These are phyloP conservation scores for Candida lessepsii DNA, from an alignment of 805 yeast species.

Conservation along the genomic window DNA sequence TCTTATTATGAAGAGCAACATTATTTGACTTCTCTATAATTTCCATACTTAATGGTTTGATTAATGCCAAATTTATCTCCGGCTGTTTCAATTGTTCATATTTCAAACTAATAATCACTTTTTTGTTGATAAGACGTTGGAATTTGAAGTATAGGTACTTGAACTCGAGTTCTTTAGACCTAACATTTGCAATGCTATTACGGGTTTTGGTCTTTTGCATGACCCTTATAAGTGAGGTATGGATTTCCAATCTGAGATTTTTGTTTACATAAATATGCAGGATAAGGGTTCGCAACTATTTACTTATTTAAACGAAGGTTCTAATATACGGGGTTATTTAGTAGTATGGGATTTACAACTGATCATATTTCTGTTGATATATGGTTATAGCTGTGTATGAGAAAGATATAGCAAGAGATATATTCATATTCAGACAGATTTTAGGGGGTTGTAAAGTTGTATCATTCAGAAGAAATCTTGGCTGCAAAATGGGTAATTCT, in stretches of 20 bases:
- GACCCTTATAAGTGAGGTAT: not conserved
- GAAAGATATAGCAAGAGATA: too few species aligned
- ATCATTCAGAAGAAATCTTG: too few species aligned
- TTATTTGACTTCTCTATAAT: constrained; percentile 40
- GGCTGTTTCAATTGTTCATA: constrained; percentile 53
- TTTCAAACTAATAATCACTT: constrained; percentile 45
- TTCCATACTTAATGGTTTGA: constrained; percentile 45
- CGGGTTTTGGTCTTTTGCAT: constrained; percentile 17
- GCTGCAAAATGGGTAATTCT: too few species aligned
- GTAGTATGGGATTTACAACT: too few species aligned
- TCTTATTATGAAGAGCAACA: constrained; percentile 32
- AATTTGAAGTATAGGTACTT: constrained; percentile 39
- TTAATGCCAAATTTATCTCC: constrained; percentile 45
- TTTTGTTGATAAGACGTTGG: constrained; percentile 42
- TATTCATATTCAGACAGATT: too few species aligned
- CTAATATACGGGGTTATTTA: too few species aligned
- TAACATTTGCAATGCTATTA: constrained; percentile 9
- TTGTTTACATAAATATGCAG: constrained; percentile 6
- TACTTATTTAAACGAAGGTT: too few species aligned
- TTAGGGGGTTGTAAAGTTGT: too few species aligned
- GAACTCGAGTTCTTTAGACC: constrained; percentile 29
- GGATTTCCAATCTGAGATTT: not conserved
- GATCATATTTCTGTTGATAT: too few species aligned
- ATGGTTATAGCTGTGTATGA: too few species aligned
- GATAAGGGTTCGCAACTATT: not conserved